Base-by-base conservation (phyloP, 805 yeast species). In the Candida ovalis region DNA sequence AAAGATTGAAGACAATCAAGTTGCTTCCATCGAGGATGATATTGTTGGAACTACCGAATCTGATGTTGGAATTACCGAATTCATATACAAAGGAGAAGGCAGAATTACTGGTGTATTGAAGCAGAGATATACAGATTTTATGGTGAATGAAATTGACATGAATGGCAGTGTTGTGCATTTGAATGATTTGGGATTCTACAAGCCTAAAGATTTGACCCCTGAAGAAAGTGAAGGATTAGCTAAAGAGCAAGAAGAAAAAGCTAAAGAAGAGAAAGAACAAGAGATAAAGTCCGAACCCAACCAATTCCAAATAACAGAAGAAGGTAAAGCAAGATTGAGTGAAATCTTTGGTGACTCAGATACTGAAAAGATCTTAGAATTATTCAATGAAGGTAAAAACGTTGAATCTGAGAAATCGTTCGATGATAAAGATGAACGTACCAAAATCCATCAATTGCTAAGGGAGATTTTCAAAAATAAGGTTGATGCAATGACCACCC, bases 91-190 rank as follows among this genome's bases (percentile, higher is more conserved):
- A 2, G 74, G 70, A 4, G 58, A 72, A 23, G 66, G 73, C 9
- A 96, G 97, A 3, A 88, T 94, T 54, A 64, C 66, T 17, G 99
- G 98, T 2, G 75, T 77, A 13, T 73, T 94, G 58, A 94, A 94
- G 66, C 96, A 88, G 61, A 74, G 97, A 52, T 91, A 90, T 67
- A 84, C 96, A 12, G 99, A 94, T 64, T 94, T 94, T 64, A 76
- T 88, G 62, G 99, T 94, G 40, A 88, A 90, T 66, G 99, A 94
- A 66, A 85, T 94, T 48, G 85, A 75, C 51, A 57, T 68, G 27
- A 69, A 78, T 21, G 95, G 88, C 1, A 68, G 78, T 1, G 96
- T 90, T 1, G 77, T 91, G 12, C 91, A 84, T 63, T 72, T 94
- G 52, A 63, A 69, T 9, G 96, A 91, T 59, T 78, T 81, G 46